phyloP scores from a whole-genome alignment of 208 protist genomes.

The Kentomonas sorsogonicus region DNA sequence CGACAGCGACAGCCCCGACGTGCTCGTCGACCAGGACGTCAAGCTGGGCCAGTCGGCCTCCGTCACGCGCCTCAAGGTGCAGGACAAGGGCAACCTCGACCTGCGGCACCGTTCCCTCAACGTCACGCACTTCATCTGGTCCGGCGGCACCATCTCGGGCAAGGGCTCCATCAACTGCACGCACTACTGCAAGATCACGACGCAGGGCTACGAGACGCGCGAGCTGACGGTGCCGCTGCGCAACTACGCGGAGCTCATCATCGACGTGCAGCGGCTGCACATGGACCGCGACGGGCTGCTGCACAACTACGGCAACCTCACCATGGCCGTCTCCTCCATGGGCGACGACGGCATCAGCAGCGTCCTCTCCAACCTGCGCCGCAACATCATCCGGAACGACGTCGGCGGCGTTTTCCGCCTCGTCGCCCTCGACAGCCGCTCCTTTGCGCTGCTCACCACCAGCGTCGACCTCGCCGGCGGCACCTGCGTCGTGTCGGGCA shows the following conservation, averaged over 20 bases:
- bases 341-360: conserved; percentile 53
- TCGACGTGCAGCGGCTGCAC: conserved; percentile 62
- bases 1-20: conserved; percentile 38
- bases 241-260: conserved; percentile 80
- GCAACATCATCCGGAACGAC: conserved; percentile 57
- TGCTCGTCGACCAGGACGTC: conserved; percentile 57
- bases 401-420: conserved; percentile 45
- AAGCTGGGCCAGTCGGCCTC: conserved; percentile 40
- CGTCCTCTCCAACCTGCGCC: conserved; percentile 37
- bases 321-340: conserved; percentile 51
- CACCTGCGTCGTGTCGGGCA: conserved; percentile 37
- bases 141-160: conserved; percentile 64
- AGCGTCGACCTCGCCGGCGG: conserved; percentile 52
- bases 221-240: conserved; percentile 47
- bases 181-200: conserved; percentile 50
- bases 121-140: conserved; percentile 75
- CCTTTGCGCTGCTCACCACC: conserved; percentile 42
- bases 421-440: conserved; percentile 42
- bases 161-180: conserved; percentile 64
- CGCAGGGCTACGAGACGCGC: conserved; percentile 58
- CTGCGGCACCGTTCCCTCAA: conserved; percentile 57
- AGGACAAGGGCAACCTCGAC: conserved; percentile 54
- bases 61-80: conserved; percentile 51
- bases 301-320: conserved; percentile 77
- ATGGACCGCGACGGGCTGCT: conserved; percentile 56